A percentile compares a stretch with the other conserved stretches of the same genome.
phyloP scores from a whole-genome alignment of 768 basidiomycete species.

The Pholiota microspora region DNA sequence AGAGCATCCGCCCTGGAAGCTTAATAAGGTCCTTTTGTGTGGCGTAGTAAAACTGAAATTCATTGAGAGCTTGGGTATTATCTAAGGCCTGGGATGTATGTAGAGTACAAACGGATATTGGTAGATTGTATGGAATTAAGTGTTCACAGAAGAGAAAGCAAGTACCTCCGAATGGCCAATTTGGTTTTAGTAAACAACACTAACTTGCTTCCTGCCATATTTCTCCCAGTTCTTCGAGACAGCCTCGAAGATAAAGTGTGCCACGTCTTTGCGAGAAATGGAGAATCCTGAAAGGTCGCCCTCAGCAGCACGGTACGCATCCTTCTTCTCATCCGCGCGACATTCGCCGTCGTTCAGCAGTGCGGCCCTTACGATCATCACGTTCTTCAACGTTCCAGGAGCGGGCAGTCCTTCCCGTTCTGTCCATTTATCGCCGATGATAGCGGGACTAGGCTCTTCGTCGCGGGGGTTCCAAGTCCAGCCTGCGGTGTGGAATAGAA shows the following conservation, averaged over 20 bases:
- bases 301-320: conserved; percentile 42
- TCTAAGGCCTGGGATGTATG: no score
- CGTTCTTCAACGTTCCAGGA: conserved; percentile 39
- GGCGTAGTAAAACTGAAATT: no score
- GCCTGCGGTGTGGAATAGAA: conserved; percentile 45
- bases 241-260: conserved; percentile 57
- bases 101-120: no score
- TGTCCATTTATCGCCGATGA: conserved; percentile 44
- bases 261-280: conserved; percentile 60
- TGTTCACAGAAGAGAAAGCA: no score
- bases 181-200: conserved; percentile 41
- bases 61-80: no score
- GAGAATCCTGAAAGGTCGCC: conserved; percentile 41
- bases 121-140: no score
- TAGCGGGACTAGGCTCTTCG: conserved; percentile 34
- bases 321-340: conserved; percentile 30
- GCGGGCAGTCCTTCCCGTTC: conserved; percentile 36
- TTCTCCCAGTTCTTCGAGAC: conserved; percentile 47
- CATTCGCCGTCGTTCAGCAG: conserved; percentile 56
- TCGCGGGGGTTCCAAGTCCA: conserved; percentile 41
- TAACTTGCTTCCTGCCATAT: conserved; percentile 47
- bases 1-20: no score
- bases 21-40: no score
- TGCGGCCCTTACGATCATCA: conserved; percentile 52
- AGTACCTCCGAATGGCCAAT: no score